Conservation (phyloP, 139 green algal species). For the Chlamydomonas sp. region DNA sequence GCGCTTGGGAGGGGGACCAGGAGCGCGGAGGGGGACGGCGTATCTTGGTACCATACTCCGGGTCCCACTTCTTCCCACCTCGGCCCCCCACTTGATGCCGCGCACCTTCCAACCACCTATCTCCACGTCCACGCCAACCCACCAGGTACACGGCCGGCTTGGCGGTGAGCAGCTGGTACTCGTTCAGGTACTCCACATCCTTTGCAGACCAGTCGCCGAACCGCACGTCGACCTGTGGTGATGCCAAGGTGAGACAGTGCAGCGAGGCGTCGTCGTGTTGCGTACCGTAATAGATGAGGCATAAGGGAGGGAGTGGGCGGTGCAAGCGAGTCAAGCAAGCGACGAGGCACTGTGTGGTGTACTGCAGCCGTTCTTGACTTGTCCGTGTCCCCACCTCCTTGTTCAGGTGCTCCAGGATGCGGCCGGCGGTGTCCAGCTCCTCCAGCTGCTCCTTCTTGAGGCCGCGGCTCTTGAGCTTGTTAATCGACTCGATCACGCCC, state of each 20-base stretch:
- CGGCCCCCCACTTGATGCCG: no score
- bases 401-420: slow-evolving; percentile 32
- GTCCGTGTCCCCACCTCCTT: not conserved
- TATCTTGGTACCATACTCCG: no score
- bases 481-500: slow-evolving; percentile 58
- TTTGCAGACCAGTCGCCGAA: slow-evolving; percentile 85
- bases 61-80: no score
- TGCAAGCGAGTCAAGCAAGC: no score
- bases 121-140: not conserved
- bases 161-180: slow-evolving; percentile 64
- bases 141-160: slow-evolving; percentile 97
- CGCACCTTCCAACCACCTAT: not conserved
- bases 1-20: no score
- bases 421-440: slow-evolving; percentile 67
- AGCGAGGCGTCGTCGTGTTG: not conserved
- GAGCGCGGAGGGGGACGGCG: no score
- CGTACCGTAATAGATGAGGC: not conserved
- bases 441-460: slow-evolving; percentile 92
- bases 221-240: slow-evolving; percentile 82
- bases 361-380: not conserved
- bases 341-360: no score
- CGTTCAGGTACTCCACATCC: slow-evolving; percentile 91
- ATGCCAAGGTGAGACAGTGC: not conserved
- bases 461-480: slow-evolving; percentile 59
- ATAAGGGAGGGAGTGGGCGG: no score